phyloP scores from a whole-genome alignment of 306 rosid genomes.

The cucumber (Cucumis sativus) region Cucumber_9930_V3 NC_026659.2:26952001-26952500 shows the following conservation, averaged over 20 bases:
- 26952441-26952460: background rate
- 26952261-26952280: slow-evolving; percentile 11
- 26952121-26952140: background rate
- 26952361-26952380: slow-evolving; percentile 22
- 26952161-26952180: background rate
- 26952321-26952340: slow-evolving; percentile 61
- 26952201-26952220: background rate
- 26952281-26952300: slow-evolving; percentile 64
- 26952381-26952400: slow-evolving; percentile 7
- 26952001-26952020: slow-evolving; percentile 82
- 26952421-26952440: background rate
- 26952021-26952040: slow-evolving; percentile 39
- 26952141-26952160: background rate
- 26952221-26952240: background rate
- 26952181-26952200: background rate
- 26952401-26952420: background rate
- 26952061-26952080: background rate
- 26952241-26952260: background rate
- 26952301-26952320: slow-evolving; percentile 69
- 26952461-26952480: background rate
- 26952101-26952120: background rate
- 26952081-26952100: background rate
- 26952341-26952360: slow-evolving; percentile 94
- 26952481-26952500: slow-evolving; percentile 12
- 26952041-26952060: background rate